Base-by-base conservation (phyloP, 2,329 filamentous ascomycete species). In the Dactylellina drechsleri region DNA sequence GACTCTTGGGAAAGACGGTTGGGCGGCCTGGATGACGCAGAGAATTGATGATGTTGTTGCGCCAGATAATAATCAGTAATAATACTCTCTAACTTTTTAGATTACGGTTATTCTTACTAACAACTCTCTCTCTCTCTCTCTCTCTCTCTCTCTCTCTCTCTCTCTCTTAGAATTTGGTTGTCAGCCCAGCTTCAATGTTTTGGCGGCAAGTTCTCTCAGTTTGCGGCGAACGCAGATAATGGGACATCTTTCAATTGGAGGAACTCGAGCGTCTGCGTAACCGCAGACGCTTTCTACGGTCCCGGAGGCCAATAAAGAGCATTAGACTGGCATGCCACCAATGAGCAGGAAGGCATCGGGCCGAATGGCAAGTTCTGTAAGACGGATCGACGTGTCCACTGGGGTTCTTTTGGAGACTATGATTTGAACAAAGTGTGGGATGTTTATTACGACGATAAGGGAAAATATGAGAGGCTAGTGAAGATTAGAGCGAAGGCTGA, bases 231-330 rank as follows among this genome's bases (percentile, higher is more conserved):
- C 72, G 81, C 79, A 4, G 78, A 80, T 50, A 85, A 85, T 58
- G 84, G 84, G 6, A 85, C 84, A 0, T 80, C 84, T 0, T 85
- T 83, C 77, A 85, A 83, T 78, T 85, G 83, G 83, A 81, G 85
- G 57, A 84, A 85, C 77, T 82, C 83, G 0, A 83, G 81, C 2
- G 77, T 85, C 4, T 78, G 79, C 4, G 80, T 80, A 41, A 81
- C 79, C 0, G 80, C 85, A 16, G 85, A 86, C 66, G 84, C 83
- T 62, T 86, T 85, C 77, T 82, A 85, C 52, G 80, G 80, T 10
- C 76, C 78, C 1, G 79, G 80, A 0, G 77, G 78, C 6, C 82
- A 81, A 61, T 64, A 77, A 2, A 80, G 78, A 0, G 84, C 84
- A 2, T 76, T 81, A 26, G 80, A 81, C 16, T 85, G 83, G 83